Conservation (phyloP, 1,284 basidiomycete genomes). For the Austroboletus sp. region DNA sequence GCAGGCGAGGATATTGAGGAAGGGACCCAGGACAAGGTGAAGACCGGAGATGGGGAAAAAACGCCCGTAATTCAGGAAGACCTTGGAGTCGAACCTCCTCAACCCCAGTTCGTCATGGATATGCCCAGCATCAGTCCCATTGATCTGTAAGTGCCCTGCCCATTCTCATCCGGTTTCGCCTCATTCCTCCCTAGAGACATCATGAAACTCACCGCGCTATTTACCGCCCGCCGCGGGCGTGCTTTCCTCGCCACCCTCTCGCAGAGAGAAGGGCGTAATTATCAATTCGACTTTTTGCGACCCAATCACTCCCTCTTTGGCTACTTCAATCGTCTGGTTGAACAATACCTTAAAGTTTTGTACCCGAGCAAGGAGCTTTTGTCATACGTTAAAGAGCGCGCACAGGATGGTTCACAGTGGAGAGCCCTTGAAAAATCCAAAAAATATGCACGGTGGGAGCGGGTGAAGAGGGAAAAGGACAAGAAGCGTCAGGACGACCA, state of each 20-base stretch:
- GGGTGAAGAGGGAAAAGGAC: constrained; percentile 73
- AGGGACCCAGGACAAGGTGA: constrained; percentile 41
- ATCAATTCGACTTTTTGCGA: constrained; percentile 95
- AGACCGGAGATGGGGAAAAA: constrained; percentile 35
- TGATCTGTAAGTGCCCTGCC: constrained; percentile 66
- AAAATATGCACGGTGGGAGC: constrained; percentile 86
- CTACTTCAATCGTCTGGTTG: constrained; percentile 94
- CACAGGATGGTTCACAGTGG: constrained; percentile 62
- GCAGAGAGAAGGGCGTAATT: constrained; percentile 86
- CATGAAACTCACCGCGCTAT: constrained; percentile 90
- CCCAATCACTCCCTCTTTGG: constrained; percentile 93
- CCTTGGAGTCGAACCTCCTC: constrained; percentile 73
- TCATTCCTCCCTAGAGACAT: constrained; percentile 57
- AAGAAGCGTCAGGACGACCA: constrained; percentile 84
- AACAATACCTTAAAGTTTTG: constrained; percentile 90
- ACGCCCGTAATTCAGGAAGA: constrained; percentile 40
- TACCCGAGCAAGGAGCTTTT: constrained; percentile 74
- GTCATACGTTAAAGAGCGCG: constrained; percentile 59
- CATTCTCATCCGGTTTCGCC: not conserved
- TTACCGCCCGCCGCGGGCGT: constrained; percentile 87
- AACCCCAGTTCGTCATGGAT: constrained; percentile 81
- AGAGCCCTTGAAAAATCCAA: constrained; percentile 70
- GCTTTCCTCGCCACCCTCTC: constrained; percentile 83
- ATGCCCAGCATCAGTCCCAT: constrained; percentile 84
- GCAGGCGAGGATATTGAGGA: constrained; percentile 71